phyloP scores from a whole-genome alignment of 139 green algal genomes.

The Nannochloris sp. region DNA sequence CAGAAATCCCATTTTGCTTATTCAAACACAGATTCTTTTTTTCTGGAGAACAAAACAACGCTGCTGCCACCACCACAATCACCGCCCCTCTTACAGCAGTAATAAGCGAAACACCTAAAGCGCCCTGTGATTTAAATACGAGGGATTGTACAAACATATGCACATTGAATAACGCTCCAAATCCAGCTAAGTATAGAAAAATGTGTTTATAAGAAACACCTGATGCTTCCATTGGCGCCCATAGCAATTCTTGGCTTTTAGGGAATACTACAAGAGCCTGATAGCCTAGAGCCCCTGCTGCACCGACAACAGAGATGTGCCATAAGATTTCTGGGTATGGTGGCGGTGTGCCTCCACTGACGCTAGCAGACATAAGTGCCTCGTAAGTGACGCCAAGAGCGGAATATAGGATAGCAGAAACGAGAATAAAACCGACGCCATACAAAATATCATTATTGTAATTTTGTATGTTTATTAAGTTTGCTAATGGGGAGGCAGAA shows the following conservation, averaged over 20 bases:
- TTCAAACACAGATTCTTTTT: slow-evolving; percentile 14
- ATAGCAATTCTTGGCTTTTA: slow-evolving; percentile 12
- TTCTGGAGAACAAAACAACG: slow-evolving; percentile 23
- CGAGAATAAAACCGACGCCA: not conserved
- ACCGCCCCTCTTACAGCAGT: slow-evolving; percentile 35
- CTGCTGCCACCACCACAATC: slow-evolving; percentile 12
- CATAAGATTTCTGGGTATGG: slow-evolving; percentile 20
- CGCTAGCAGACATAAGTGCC: slow-evolving; percentile 1
- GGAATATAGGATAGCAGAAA: not conserved
- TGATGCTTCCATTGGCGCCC: slow-evolving; percentile 4
- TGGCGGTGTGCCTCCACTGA: not conserved
- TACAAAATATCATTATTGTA: not conserved
- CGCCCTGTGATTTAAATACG: slow-evolving; percentile 32
- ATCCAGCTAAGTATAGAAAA: slow-evolving; percentile 12
- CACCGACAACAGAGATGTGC: slow-evolving; percentile 12
- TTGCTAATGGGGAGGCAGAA: not conserved
- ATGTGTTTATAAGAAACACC: not conserved
- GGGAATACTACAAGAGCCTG: slow-evolving; percentile 27
- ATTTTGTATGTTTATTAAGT: too few species aligned
- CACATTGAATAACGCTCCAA: slow-evolving; percentile 34
- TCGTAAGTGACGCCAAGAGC: slow-evolving; percentile 19
- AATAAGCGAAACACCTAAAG: slow-evolving; percentile 35
- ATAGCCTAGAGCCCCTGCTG: slow-evolving; percentile 13
- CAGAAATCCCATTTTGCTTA: not conserved
- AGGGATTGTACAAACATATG: slow-evolving; percentile 34